Base-by-base conservation (phyloP, 345 rosid genomes). In the Syzygium jambos region DNA sequence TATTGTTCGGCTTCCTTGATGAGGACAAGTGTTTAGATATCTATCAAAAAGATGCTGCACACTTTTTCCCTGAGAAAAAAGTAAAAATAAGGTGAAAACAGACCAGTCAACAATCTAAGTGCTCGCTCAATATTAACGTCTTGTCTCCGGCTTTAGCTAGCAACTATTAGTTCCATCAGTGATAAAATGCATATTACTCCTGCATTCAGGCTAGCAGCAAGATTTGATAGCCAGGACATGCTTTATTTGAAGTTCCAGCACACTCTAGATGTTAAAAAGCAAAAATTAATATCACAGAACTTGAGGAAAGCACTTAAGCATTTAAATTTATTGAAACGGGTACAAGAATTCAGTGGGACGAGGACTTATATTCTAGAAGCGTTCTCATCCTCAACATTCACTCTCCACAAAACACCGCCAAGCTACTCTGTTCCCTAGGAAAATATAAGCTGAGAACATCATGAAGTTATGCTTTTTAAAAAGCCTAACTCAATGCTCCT, bases 1-100 rank as follows among this genome's bases (percentile, higher is more conserved):
- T 85, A 97, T 97, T 38, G 98, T 96, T 88, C 99, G 92, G 92
- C 98, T 97, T 90, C 99, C 98, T 94, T 96, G 99, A 90, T 91
- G 93, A 19, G 98, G 97, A 87, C 98, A 97, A 2, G 97, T 94
- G 90, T 97, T 97, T 93, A 97, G 91, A 90, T 97, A 97, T 86
- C 91, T 80, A 89, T 94, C 52, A 91, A 97, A 97, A 56, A 94
- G 90, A 16, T 94, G 92, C 5, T 89, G 88, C 29, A 92, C 96
- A 86, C 90, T 88, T 94, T 93, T 95, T 52, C 93, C 97, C 98
- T 96, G 90, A 25, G 12, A 13, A 38, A 63, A 41, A 88, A 65
- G 25, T 12, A 25, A 49, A 11, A 43, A 86, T 46, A 61, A 41
- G 25, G 25, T 38, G 61, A 30, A 21, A 56, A 27, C 21, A 10